phyloP scores from a whole-genome alignment of 2,329 filamentous ascomycete species.

The Emericellopsis cladophorae region DNA sequence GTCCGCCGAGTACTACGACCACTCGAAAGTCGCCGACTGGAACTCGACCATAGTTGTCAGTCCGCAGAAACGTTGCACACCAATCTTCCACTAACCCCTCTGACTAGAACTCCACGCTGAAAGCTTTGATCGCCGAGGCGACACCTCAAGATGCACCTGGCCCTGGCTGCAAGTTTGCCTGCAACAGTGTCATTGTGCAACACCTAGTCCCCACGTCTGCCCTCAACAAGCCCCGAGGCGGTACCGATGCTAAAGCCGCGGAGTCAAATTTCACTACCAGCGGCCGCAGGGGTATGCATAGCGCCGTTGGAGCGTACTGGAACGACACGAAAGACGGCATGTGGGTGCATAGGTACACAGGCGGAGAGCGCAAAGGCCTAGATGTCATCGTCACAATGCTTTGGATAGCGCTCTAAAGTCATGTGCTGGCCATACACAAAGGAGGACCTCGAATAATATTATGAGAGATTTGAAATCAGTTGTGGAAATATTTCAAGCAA shows the following conservation, averaged over 20 bases:
- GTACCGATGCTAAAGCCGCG: constrained; percentile 32
- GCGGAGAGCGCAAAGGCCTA: constrained; percentile 51
- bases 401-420: constrained; percentile 47
- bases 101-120: constrained; percentile 59
- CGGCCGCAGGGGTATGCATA: constrained; percentile 83
- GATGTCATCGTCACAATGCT: constrained; percentile 63
- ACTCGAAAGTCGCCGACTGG: constrained; percentile 74
- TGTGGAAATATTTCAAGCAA: no score
- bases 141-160: constrained; percentile 41
- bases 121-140: constrained; percentile 65
- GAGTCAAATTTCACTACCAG: constrained; percentile 34
- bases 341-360: constrained; percentile 80
- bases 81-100: neutral
- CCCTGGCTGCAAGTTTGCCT: constrained; percentile 79
- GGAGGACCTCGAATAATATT: no score
- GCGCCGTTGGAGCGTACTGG: constrained; percentile 76
- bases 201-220: constrained; percentile 62
- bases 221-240: constrained; percentile 44
- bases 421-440: no score
- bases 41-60: constrained; percentile 86
- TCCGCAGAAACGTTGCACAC: constrained; percentile 6
- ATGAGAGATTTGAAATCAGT: no score
- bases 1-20: constrained; percentile 69
- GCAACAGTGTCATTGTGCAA: constrained; percentile 97
- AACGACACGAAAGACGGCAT: constrained; percentile 84